A percentile compares a stretch with the other conserved stretches of the same genome.
phyloP scores from a whole-genome alignment of 352 stramenopile genomes.

The Globisporangium yorkense region DNA sequence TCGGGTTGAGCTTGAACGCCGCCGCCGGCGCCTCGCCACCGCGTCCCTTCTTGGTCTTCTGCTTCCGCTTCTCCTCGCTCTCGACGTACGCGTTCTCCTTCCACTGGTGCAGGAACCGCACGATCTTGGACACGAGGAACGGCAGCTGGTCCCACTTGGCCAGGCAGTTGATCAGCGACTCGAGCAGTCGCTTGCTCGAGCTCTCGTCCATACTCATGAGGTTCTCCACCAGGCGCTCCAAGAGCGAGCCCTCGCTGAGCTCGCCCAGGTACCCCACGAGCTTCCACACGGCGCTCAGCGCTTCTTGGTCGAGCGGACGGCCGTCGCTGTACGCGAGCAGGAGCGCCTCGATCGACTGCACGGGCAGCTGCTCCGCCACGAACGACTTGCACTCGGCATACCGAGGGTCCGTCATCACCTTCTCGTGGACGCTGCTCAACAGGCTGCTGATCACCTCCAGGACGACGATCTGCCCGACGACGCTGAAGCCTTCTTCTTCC shows the following conservation, averaged over 20 bases:
- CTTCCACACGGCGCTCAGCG: constrained; percentile 67
- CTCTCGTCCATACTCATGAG: constrained; percentile 73
- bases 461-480: constrained; percentile 66
- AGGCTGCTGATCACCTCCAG: constrained; percentile 69
- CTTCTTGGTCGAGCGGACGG: constrained; percentile 57
- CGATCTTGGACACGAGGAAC: constrained; percentile 56
- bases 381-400: constrained; percentile 76
- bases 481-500: constrained; percentile 61
- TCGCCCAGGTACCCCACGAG: constrained; percentile 65
- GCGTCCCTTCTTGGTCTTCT: background rate
- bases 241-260: constrained; percentile 42
- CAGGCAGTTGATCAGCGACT: constrained; percentile 75
- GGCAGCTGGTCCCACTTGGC: constrained; percentile 69
- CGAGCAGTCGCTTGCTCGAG: constrained; percentile 65
- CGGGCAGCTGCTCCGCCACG: constrained; percentile 54
- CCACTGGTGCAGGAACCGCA: constrained; percentile 54
- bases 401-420: constrained; percentile 58
- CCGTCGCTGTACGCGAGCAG: constrained; percentile 60
- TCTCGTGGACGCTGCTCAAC: constrained; percentile 66
- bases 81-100: constrained; percentile 32
- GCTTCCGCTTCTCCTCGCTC: constrained; percentile 23
- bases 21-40: background rate
- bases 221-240: constrained; percentile 55
- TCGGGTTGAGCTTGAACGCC: constrained; percentile 37
- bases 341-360: constrained; percentile 55